Evolutionary conservation across 2,329 filamentous ascomycete species (phyloP).

Genomic region (Magnaporthiopsis rhizophila): DNA sequence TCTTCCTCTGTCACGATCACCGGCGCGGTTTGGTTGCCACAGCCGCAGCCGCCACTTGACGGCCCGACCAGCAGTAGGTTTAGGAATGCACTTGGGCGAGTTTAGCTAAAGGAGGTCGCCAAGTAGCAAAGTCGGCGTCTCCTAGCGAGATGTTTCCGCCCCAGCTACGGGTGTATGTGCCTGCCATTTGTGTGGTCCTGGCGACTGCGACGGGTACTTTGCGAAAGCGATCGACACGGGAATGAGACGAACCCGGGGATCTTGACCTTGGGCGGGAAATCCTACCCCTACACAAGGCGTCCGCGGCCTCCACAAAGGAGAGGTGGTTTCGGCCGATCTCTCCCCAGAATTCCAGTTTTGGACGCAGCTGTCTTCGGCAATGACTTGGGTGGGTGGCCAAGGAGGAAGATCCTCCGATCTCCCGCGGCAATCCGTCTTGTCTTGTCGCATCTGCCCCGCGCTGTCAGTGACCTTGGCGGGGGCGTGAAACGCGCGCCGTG

Average conservation of each 20-base stretch:
- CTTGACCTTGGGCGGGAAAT: background rate
- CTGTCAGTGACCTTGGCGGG: background rate
- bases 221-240: constrained; percentile 7
- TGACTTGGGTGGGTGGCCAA: background rate
- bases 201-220: constrained; percentile 15
- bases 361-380: background rate
- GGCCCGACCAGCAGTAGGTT: constrained; percentile 38
- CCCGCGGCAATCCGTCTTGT: background rate
- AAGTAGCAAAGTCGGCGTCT: too few species aligned
- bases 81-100: constrained; percentile 46
- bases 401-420: background rate
- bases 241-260: background rate
- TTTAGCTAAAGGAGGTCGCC: constrained; percentile 21
- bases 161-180: constrained; percentile 14
- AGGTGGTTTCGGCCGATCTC: background rate
- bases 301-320: background rate
- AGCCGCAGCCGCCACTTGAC: constrained; percentile 33
- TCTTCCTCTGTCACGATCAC: constrained; percentile 54
- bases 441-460: background rate
- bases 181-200: constrained; percentile 15
- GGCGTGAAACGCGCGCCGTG: background rate
- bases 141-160: constrained; percentile 4
- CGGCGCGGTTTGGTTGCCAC: constrained; percentile 39
- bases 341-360: background rate
- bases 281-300: too few species aligned